These are phyloP conservation scores for Hibiscus trionum DNA, from an alignment of 345 rosid genomes.

Conservation along the genomic window DNA sequence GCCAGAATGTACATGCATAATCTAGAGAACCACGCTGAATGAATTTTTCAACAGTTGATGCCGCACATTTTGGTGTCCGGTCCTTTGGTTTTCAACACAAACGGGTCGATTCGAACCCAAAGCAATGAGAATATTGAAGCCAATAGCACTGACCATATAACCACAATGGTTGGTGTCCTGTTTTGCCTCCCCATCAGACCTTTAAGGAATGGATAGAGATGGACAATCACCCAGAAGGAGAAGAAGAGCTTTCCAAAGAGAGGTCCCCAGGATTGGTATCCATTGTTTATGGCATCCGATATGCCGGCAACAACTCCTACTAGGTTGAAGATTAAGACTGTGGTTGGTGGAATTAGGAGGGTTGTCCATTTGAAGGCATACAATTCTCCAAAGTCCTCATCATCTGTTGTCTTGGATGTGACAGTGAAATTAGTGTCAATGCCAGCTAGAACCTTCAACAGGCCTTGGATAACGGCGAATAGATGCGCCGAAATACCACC, in stretches of 20 bases:
- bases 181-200: constrained; percentile 96
- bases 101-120: constrained; percentile 91
- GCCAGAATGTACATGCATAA: constrained; percentile 18
- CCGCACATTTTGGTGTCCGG: constrained; percentile 79
- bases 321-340: constrained; percentile 79
- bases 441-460: constrained; percentile 76
- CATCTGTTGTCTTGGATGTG: constrained; percentile 80
- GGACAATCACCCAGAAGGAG: constrained; percentile 89
- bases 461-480: constrained; percentile 85
- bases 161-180: constrained; percentile 93
- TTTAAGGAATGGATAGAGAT: constrained; percentile 96
- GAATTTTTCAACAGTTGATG: constrained; percentile 62
- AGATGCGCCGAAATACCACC: constrained; percentile 96
- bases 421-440: constrained; percentile 95
- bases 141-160: constrained; percentile 88
- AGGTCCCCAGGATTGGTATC: constrained; percentile 89
- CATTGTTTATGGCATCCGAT: constrained; percentile 91
- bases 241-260: constrained; percentile 93
- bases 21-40: constrained; percentile 5
- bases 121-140: constrained; percentile 95
- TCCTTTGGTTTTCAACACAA: constrained; percentile 87
- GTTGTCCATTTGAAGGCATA: constrained; percentile 94
- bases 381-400: constrained; percentile 84
- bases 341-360: constrained; percentile 89
- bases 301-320: constrained; percentile 93